These are phyloP conservation scores for Brassica cretica DNA, from an alignment of 345 rosid species.

Conservation along the genomic window DNA sequence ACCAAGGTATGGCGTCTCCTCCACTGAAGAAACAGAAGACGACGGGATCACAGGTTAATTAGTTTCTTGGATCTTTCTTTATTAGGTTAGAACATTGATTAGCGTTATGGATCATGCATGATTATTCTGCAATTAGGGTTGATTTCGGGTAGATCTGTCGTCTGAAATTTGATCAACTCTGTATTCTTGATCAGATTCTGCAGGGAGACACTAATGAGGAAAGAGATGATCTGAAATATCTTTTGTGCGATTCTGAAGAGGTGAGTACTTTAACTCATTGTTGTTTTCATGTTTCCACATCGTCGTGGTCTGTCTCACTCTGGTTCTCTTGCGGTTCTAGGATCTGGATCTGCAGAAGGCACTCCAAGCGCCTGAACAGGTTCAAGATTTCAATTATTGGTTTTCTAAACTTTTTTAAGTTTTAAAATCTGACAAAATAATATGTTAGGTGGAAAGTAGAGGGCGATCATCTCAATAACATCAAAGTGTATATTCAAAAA, in stretches of 20 bases:
- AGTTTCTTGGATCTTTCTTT: no score
- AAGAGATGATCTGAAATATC: not conserved
- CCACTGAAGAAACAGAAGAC: no score
- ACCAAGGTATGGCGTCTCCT: no score
- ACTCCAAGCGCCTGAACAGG: not conserved
- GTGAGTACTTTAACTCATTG: not conserved
- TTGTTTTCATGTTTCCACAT: not conserved
- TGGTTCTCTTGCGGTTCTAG: not conserved
- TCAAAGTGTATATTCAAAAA: not conserved
- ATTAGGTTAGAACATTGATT: no score
- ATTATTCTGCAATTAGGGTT: no score
- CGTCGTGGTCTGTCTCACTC: not conserved
- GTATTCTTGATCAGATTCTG: not conserved
- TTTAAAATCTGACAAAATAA: no score
- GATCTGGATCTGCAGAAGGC: not conserved
- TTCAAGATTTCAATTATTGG: not conserved
- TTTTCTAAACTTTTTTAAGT: not conserved
- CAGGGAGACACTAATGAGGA: not conserved
- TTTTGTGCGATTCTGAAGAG: not conserved
- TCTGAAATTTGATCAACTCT: not conserved
- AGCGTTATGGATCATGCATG: no score
- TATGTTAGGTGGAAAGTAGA: not conserved
- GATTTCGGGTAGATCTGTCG: no score
- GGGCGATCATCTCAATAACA: not conserved
- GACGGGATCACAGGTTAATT: no score